Evolutionary conservation across 106 monocot genomes (phyloP), one percentile per base, ranked within the genome.

Genomic region (Hemerocallis citrina): DNA sequence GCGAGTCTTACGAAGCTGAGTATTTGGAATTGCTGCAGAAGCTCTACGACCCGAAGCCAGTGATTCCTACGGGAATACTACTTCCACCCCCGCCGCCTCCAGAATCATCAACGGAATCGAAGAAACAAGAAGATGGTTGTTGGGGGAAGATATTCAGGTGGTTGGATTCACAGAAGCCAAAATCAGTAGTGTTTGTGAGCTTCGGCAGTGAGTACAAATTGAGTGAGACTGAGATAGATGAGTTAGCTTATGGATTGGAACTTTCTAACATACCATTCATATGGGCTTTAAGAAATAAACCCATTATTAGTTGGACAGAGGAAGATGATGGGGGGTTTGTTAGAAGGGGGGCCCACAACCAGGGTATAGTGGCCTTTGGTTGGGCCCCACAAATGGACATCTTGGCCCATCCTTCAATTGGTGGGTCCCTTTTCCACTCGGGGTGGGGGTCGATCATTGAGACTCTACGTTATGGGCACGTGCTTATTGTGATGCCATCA

Each of bases 401-500:
- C 34, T 29, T 68, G 47, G 68, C 68, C 27, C 68, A 68, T 23
- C 25, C 8, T 1, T 45, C 68, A 0, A 36, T 68, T 0, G 68
- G 59, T 0, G 58, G 47, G 16, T 68, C 46, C 1, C 16, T 68
- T 9, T 47, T 35, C 5, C 68, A 68, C 28, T 44, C 13, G 0
- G 59, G 68, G 4, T 47, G 46, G 68, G 46, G 27, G 4, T 68
- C 68, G 0, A 34, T 59, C 3, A n/a, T 59, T 2, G 68, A 68
- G 48, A 36, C 32, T 11, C 20, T 67, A 0, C 4, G 22, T 0
- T 33, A 56, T 11, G 81, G 76, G 36, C 31, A 30, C 11, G 63
- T 45, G 28, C 21, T 76, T 34, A 55, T 72, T 19, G 16, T 76
- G 17, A 38, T 81, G 67, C 76, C 76, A 11, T 11, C 68, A 16